Evolutionary conservation across 371 early-diverging fungal species (phyloP).

Genomic region (Mucor racemosus): DNA sequence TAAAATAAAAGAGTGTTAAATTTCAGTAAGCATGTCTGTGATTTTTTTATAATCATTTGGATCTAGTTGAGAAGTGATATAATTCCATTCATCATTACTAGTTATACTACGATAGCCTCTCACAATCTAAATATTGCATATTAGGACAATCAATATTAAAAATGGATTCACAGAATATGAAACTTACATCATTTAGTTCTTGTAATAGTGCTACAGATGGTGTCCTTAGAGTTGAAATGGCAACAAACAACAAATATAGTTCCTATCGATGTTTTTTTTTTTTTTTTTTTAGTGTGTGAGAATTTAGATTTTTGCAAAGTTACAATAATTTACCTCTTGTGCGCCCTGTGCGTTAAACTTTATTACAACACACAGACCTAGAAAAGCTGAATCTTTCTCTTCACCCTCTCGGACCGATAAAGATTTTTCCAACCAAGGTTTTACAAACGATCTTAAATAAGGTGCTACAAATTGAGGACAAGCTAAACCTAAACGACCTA

Average conservation of each 20-base stretch:
- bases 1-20: neutral
- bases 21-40: neutral
- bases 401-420: conserved; percentile 75
- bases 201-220: conserved; percentile 12
- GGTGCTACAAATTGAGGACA: conserved; percentile 74
- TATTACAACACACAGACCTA: conserved; percentile 83
- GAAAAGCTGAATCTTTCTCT: conserved; percentile 89
- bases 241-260: conserved; percentile 10
- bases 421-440: conserved; percentile 70
- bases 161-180: neutral
- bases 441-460: conserved; percentile 65
- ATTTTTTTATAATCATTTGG: conserved; percentile 1
- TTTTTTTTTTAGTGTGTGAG: neutral
- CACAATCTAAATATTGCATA: conserved; percentile 4
- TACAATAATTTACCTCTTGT: conserved; percentile 37
- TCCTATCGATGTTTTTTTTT: conserved; percentile 7
- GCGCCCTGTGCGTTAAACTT: conserved; percentile 77
- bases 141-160: neutral
- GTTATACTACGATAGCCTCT: conserved; percentile 4
- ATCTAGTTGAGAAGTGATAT: neutral
- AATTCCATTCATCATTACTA: conserved; percentile 10
- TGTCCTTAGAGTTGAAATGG: conserved; percentile 9
- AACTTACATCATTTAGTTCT: conserved; percentile 19
- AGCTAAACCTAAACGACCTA: conserved; percentile 83
- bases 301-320: neutral